Percentiles rank a stretch among this genome's conserved stretches.
Conservation (phyloP, 352 stramenopile species). For the Discostella stelligera region DNA sequence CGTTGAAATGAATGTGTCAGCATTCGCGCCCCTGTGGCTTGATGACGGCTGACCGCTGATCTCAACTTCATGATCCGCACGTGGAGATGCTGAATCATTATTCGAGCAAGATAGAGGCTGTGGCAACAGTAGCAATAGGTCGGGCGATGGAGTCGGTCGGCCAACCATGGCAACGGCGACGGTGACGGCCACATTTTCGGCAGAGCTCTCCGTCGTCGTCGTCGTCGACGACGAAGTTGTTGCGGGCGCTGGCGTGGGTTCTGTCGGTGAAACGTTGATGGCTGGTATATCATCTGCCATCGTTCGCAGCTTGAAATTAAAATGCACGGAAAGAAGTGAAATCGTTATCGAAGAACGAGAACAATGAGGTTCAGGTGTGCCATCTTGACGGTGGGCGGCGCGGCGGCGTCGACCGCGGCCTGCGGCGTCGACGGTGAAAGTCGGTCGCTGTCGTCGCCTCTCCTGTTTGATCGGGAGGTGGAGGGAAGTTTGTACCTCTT, state of each 20-base stretch:
- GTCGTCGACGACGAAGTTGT: background rate
- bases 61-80: slow-evolving; percentile 6
- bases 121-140: slow-evolving; percentile 7
- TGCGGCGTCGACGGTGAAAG: background rate
- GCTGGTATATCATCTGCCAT: slow-evolving; percentile 15
- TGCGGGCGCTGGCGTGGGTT: slow-evolving; percentile 14
- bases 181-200: background rate
- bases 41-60: slow-evolving; percentile 4
- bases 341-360: background rate
- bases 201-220: background rate
- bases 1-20: slow-evolving; percentile 11
- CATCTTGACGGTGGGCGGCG: background rate
- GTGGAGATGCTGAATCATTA: background rate
- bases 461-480: background rate
- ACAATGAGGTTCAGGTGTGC: background rate
- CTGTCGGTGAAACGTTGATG: slow-evolving; percentile 8
- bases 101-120: slow-evolving; percentile 7
- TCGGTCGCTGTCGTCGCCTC: background rate
- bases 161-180: slow-evolving; percentile 11
- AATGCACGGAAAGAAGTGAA: slow-evolving; percentile 1
- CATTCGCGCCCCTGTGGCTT: background rate
- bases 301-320: background rate
- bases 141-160: slow-evolving; percentile 23
- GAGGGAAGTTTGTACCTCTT: background rate
- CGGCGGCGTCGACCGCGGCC: too few relatives aligned